Evolutionary conservation across 352 stramenopile genomes (phyloP), one percentile per base, ranked within the genome.

Genomic region (Phytopythium ostracodes): DNA sequence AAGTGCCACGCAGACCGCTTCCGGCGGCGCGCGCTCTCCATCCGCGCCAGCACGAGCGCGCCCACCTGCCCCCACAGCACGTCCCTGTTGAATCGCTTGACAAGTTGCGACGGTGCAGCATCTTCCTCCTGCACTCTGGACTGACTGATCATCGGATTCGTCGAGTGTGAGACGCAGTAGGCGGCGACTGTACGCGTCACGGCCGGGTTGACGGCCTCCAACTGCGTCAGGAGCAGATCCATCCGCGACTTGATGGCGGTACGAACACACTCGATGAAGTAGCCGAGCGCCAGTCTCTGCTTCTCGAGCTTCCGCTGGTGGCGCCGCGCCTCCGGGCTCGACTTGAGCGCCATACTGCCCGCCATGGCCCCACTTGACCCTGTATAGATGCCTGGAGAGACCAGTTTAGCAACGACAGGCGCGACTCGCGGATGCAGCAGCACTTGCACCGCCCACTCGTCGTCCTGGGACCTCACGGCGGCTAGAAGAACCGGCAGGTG

Each of bases 191-290:
- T 22, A 9, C 54, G 33, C 36, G 36, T 38, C 36, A 38, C 24
- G 2, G 8, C 4, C 7, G 54, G 38, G 54, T 51, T 60, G 36
- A 60, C 22, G 17, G 24, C 36, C 22, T 60, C 54, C 15, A 60
- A 11, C 36, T 49, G 35, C 24, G 4, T 27, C 38, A 60, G 20
- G 24, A 60, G 9, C 12, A 4, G 10, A 18, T 51, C 22, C 54
- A 60, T 60, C 5, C 18, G 15, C 11, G 54, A 2, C 24, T 49
- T 51, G 25, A 36, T n/a, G 4, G 54, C 54, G 1, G 6, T 14
- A 11, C 54, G 54, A 3, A 60, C 54, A 24, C 54, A 51, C 40
- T 60, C 54, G 25, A 60, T 33, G 12, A 60, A 36, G 54, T 25
- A 50, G 17, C 54, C 38, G 36, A 60, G 36, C 14, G 22, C 54